phyloP scores from a whole-genome alignment of 768 basidiomycete species.

The Panaeolus cyanescens region DNA sequence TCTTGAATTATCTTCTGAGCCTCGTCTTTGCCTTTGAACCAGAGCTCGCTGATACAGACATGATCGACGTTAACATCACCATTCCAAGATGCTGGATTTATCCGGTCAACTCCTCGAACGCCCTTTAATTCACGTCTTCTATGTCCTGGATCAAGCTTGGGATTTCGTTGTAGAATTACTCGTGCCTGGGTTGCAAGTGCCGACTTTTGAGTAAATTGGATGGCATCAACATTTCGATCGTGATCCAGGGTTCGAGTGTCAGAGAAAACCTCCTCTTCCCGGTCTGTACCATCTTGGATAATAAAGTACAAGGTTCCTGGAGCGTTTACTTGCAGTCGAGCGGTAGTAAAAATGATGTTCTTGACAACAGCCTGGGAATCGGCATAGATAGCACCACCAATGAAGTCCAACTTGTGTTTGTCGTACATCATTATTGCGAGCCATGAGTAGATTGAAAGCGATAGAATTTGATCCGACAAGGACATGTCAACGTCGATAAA shows the following conservation, averaged over 20 bases:
- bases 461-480: constrained; percentile 19
- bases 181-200: constrained; percentile 11
- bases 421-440: constrained; percentile 16
- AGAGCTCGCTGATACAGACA: constrained; percentile 1
- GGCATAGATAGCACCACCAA: constrained; percentile 23
- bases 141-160: constrained; percentile 25
- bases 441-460: constrained; percentile 16
- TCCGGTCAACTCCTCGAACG: constrained; percentile 19
- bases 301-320: constrained; percentile 16
- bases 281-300: constrained; percentile 23
- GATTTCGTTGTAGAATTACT: constrained; percentile 21
- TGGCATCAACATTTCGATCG: constrained; percentile 21
- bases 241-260: constrained; percentile 22
- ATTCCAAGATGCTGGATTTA: constrained; percentile 7
- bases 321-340: constrained; percentile 19
- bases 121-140: constrained; percentile 12
- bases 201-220: constrained; percentile 21
- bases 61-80: background rate
- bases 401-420: constrained; percentile 13
- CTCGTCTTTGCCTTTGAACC: background rate
- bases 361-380: constrained; percentile 29
- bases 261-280: constrained; percentile 25
- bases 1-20: background rate
- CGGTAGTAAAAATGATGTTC: constrained; percentile 23
- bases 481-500: constrained; percentile 17